A percentile compares a stretch with the other conserved stretches of the same genome.
Conservation (phyloP, 345 rosid genomes). For the Gossypium ekmanianum region DNA sequence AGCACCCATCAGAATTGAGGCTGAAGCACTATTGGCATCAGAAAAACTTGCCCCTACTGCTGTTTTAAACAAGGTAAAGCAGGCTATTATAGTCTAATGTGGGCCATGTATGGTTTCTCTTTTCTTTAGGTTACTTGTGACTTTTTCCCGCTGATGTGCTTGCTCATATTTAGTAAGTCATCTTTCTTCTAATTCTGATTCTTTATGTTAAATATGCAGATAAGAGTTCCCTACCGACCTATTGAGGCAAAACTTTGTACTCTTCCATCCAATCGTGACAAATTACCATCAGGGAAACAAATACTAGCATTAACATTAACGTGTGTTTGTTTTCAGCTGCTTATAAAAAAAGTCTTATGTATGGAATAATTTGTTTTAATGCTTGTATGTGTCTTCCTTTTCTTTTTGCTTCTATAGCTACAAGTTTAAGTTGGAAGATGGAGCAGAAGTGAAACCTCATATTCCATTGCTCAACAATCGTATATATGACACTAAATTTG, state of each 20-base stretch:
- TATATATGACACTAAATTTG: constrained; percentile 92
- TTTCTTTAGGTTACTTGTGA: constrained; percentile 15
- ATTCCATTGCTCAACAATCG: constrained; percentile 91
- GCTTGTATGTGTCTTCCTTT: constrained; percentile 16
- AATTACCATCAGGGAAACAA: constrained; percentile 87
- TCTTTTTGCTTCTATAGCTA: constrained; percentile 51
- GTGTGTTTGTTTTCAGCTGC: constrained; percentile 40
- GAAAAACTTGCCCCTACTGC: constrained; percentile 78
- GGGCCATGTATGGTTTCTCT: constrained; percentile 4
- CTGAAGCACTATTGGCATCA: constrained; percentile 69
- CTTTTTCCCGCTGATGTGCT: constrained; percentile 5
- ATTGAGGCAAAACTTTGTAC: constrained; percentile 66
- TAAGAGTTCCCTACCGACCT: constrained; percentile 84
- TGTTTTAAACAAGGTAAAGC: constrained; percentile 68
- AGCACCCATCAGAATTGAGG: constrained; percentile 81
- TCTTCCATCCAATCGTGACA: constrained; percentile 70
- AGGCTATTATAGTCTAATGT: constrained; percentile 3
- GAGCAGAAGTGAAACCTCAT: constrained; percentile 77
- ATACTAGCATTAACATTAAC: constrained; percentile 78
- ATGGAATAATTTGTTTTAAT: constrained; percentile 7
- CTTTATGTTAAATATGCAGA: constrained; percentile 36
- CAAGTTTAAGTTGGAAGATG: constrained; percentile 92
- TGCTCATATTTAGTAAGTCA: constrained; percentile 16
- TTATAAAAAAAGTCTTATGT: background rate
- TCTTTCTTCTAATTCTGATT: background rate